These are phyloP conservation scores for Entomortierella chlamydospora DNA, from an alignment of 192 early-diverging fungal genomes.

Conservation along the genomic window DNA sequence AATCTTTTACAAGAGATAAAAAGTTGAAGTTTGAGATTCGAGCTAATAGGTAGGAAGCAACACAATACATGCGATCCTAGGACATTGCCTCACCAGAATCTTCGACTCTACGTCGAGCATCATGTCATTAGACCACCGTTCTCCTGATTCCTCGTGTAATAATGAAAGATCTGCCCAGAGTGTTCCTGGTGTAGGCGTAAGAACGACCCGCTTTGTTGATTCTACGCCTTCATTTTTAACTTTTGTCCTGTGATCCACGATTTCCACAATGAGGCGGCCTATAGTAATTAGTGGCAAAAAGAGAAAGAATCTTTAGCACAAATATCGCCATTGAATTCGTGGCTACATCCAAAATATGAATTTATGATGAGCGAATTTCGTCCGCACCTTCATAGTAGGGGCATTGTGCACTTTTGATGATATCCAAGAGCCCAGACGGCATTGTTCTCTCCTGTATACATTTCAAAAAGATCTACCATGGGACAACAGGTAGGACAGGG, in stretches of 20 bases:
- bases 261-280: constrained; percentile 77
- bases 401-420: constrained; percentile 70
- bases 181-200: constrained; percentile 63
- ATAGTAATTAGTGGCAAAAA: too few relatives aligned
- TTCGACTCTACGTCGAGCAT: constrained; percentile 74
- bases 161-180: constrained; percentile 66
- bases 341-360: background rate
- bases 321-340: too few relatives aligned
- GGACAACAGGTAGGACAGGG: background rate
- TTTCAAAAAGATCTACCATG: constrained; percentile 59
- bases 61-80: too few relatives aligned
- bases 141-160: constrained; percentile 58
- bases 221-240: constrained; percentile 16
- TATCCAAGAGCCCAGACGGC: constrained; percentile 75
- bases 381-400: constrained; percentile 62
- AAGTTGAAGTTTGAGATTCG: too few relatives aligned
- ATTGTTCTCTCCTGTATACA: constrained; percentile 62
- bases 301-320: too few relatives aligned
- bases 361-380: background rate
- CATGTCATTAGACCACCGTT: constrained; percentile 62
- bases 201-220: constrained; percentile 53
- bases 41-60: too few relatives aligned
- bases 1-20: constrained; percentile 48
- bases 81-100: constrained; percentile 66
- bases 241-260: constrained; percentile 71